Conservation (phyloP, 2,329 filamentous ascomycete genomes). For the Sarocladium brachiariae region DNA sequence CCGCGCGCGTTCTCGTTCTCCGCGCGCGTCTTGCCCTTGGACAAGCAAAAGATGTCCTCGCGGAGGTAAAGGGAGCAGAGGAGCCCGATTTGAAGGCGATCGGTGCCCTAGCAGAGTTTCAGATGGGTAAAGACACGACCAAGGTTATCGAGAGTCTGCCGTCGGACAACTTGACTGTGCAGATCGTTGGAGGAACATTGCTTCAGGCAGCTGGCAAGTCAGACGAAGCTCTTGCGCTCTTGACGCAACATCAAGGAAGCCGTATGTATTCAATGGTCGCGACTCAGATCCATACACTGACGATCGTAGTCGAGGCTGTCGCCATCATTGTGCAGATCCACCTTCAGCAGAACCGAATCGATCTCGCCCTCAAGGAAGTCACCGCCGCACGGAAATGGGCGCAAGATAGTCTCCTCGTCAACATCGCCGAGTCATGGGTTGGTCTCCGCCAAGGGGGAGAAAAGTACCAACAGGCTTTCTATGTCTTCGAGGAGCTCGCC, state of each 20-base stretch:
- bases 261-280: constrained; percentile 49
- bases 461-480: constrained; percentile 93
- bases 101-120: constrained; percentile 64
- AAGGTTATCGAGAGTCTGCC: constrained; percentile 60
- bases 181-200: constrained; percentile 75
- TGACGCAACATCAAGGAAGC: constrained; percentile 79
- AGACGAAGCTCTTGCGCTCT: constrained; percentile 76
- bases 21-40: constrained; percentile 80
- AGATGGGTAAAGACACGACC: constrained; percentile 53
- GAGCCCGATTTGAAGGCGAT: constrained; percentile 72
- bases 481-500: constrained; percentile 94
- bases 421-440: constrained; percentile 93
- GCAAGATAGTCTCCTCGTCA: constrained; percentile 88
- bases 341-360: constrained; percentile 82
- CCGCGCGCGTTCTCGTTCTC: constrained; percentile 70
- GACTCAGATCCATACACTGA: constrained; percentile 17
- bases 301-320: constrained; percentile 59
- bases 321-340: constrained; percentile 89
- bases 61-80: constrained; percentile 57
- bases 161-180: constrained; percentile 70
- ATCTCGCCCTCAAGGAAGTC: constrained; percentile 87
- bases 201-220: constrained; percentile 71
- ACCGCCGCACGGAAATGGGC: constrained; percentile 83
- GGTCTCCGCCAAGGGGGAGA: constrained; percentile 86
- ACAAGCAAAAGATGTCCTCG: constrained; percentile 65